Conservation (phyloP, 192 early-diverging fungal species). For the Haplosporangium gracile region DNA sequence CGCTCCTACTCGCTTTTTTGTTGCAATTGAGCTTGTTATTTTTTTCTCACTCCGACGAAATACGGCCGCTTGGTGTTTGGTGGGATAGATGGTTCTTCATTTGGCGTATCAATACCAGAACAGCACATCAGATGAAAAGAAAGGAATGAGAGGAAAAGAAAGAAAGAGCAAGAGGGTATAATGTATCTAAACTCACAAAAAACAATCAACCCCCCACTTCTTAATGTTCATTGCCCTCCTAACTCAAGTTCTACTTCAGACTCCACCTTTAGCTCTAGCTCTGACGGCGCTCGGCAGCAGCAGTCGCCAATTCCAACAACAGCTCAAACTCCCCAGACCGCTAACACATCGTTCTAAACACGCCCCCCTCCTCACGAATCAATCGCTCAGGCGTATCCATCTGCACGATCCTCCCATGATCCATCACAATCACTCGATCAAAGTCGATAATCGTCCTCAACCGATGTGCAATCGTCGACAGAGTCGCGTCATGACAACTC, state of each 20-base stretch:
- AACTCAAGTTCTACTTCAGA: background rate
- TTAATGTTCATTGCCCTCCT: background rate
- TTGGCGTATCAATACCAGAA: too few species aligned
- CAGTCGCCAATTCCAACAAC: background rate
- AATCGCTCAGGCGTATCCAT: slow-evolving; percentile 7
- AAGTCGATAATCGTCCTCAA: slow-evolving; percentile 60
- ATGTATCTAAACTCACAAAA: background rate
- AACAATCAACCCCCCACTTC: background rate
- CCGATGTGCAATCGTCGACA: slow-evolving; percentile 59
- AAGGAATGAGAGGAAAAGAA: background rate
- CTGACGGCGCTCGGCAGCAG: background rate
- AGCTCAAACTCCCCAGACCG: background rate
- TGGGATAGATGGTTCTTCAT: too few species aligned
- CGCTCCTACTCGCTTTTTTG: too few species aligned
- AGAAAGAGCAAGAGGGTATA: background rate
- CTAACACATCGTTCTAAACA: background rate
- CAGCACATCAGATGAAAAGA: too few species aligned
- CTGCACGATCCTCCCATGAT: slow-evolving; percentile 15
- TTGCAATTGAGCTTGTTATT: too few species aligned
- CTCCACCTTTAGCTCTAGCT: background rate
- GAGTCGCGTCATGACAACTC: slow-evolving; percentile 32
- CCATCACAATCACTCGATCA: slow-evolving; percentile 36
- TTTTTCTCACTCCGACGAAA: too few species aligned
- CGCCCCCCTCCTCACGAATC: background rate
- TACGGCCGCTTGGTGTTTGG: too few species aligned